Percentiles rank a stretch among this genome's conserved stretches.
Evolutionary conservation across 2,329 filamentous ascomycete species (phyloP).

Genomic region (Rutstroemia sp.): DNA sequence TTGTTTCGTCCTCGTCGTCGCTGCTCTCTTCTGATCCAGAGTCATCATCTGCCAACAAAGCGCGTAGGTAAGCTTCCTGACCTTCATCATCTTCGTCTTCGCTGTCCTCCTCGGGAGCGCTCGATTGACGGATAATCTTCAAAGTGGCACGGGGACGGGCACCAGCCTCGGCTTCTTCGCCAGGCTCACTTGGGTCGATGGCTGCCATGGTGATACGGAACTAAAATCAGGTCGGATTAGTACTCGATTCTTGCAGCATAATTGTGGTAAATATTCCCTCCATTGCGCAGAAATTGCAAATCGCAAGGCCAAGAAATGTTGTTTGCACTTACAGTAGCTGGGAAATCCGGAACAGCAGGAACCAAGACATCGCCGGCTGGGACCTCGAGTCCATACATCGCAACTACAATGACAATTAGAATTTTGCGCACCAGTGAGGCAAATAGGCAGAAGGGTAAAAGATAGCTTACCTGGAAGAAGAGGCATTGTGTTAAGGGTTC

Average conservation of each 20-base stretch:
- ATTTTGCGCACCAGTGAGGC: neutral
- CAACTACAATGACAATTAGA: conserved; percentile 46
- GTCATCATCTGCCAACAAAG: conserved; percentile 51
- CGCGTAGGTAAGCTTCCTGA: conserved; percentile 57
- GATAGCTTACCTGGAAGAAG: conserved; percentile 37
- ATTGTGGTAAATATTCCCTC: neutral
- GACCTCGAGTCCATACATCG: conserved; percentile 88
- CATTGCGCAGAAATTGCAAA: neutral
- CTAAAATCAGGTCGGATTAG: conserved; percentile 38
- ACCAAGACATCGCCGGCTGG: conserved; percentile 78
- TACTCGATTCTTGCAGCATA: neutral
- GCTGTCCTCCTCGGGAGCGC: conserved; percentile 49
- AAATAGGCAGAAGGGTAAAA: neutral
- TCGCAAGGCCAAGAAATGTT: neutral
- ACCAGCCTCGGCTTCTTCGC: conserved; percentile 53
- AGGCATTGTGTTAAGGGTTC: conserved; percentile 40
- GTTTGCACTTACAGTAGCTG: conserved; percentile 65
- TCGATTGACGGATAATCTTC: conserved; percentile 75
- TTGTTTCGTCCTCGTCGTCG: conserved; percentile 64
- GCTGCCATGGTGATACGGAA: conserved; percentile 99
- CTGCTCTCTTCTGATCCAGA: conserved; percentile 35
- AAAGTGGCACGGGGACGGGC: conserved; percentile 72
- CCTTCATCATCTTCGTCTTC: conserved; percentile 57
- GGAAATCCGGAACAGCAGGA: conserved; percentile 69
- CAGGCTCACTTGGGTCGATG: conserved; percentile 77